Percentiles rank a stretch among this genome's conserved stretches.
Conservation (phyloP, 169 alveolate genomes). For the Cryptosporidium baileyi region DNA sequence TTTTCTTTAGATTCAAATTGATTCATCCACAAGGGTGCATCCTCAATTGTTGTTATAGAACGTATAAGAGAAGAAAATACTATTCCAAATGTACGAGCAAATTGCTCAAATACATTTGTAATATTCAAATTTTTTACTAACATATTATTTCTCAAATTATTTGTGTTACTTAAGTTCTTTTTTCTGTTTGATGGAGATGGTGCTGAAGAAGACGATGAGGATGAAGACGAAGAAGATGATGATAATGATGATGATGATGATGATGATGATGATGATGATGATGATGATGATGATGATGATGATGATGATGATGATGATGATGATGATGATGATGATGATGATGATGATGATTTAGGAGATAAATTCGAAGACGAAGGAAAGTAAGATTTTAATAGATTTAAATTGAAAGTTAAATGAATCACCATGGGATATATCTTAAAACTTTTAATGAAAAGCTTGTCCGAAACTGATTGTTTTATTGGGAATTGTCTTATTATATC, state of each 20-base stretch:
- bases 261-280: not conserved
- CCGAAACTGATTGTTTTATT: slow-evolving; percentile 11
- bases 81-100: slow-evolving; percentile 49
- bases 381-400: slow-evolving; percentile 30
- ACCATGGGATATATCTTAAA: slow-evolving; percentile 62
- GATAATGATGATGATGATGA: not conserved
- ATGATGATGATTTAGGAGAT: not conserved
- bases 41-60: slow-evolving; percentile 62
- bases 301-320: no score
- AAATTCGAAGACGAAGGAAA: not conserved
- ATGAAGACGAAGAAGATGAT: not conserved
- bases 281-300: no score
- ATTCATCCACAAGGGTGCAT: slow-evolving; percentile 67
- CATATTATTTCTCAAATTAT: not conserved
- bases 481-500: slow-evolving; percentile 45
- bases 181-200: no score
- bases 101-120: slow-evolving; percentile 25
- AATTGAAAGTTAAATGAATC: slow-evolving; percentile 44
- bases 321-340: not conserved
- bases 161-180: not conserved
- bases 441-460: not conserved
- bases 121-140: slow-evolving; percentile 3
- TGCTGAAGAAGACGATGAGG: no score
- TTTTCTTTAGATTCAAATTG: slow-evolving; percentile 24
- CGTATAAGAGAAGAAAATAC: slow-evolving; percentile 51